These are phyloP conservation scores for Tulasnella sp. DNA, from an alignment of 768 basidiomycete genomes.

Conservation along the genomic window DNA sequence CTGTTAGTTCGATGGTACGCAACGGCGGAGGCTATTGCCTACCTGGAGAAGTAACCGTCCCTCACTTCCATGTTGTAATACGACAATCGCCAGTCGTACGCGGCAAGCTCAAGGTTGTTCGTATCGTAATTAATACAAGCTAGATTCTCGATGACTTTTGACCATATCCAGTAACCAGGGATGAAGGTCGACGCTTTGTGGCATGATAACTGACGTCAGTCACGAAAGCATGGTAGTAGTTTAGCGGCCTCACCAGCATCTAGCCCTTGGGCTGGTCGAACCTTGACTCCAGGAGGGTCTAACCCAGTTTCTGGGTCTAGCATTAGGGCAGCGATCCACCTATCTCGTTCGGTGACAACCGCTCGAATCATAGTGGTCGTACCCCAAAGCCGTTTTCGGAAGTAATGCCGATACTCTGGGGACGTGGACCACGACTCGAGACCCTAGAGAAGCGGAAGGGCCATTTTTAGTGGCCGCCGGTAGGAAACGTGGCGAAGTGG, in stretches of 20 bases:
- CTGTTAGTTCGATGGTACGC: not conserved
- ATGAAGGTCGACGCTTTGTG: constrained; percentile 28
- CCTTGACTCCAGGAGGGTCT: constrained; percentile 72
- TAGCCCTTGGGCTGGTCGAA: constrained; percentile 85
- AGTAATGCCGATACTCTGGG: constrained; percentile 74
- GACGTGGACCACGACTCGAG: constrained; percentile 91
- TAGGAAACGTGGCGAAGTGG: not conserved
- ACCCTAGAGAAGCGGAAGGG: constrained; percentile 33
- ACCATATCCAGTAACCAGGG: constrained; percentile 93
- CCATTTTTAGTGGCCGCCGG: not conserved
- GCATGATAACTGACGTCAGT: constrained; percentile 17
- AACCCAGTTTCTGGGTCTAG: constrained; percentile 86
- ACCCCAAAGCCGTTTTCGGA: constrained; percentile 66
- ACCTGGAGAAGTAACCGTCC: constrained; percentile 82
- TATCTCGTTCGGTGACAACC: constrained; percentile 68
- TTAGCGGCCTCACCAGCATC: constrained; percentile 77
- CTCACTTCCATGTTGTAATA: constrained; percentile 86
- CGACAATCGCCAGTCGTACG: constrained; percentile 86
- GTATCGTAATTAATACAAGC: constrained; percentile 89
- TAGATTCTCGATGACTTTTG: constrained; percentile 88
- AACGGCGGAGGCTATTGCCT: not conserved
- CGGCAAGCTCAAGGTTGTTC: constrained; percentile 69
- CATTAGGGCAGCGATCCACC: constrained; percentile 83
- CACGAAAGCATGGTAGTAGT: not conserved
- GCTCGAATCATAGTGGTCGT: constrained; percentile 57